Evolutionary conservation across 2,329 filamentous ascomycete species (phyloP), one percentile per base, ranked within the genome.

Genomic region (Arthrobotrys pseudoclavata): DNA sequence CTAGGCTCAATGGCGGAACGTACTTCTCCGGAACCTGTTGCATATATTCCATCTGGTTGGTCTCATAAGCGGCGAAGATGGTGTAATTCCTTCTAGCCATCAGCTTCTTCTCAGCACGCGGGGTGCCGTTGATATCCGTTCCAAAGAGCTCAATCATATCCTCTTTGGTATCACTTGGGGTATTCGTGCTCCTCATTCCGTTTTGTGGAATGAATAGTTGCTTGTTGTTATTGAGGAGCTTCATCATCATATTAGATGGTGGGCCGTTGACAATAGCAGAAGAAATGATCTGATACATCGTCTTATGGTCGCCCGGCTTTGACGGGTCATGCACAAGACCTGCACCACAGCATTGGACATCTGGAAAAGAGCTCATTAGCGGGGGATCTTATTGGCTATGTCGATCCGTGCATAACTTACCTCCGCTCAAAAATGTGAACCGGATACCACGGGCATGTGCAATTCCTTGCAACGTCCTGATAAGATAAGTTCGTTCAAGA

Each of bases 81-180:
- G 95, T 90, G 82, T 98, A 99, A 83, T 97, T 98, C 74, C 96
- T 87, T 48, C 95, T 87, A 0, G 91, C 93, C 94, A 99, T 99
- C 63, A 99, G 88, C 82, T 95, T 92, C 85, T 94, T 94, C 82
- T 94, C 87, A 84, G 97, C 95, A 55, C 94, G 88, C 0, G 90
- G 87, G 40, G 89, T 86, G n/a, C 96, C 95, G 67, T 91, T 93
- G 15, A 96, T 93, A 81, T 99, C 96, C 6, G 91, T 92, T 82
- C 96, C 93, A 88, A 99, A 99, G 80, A 99, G 96, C 86, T 99
- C 96, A 92, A 99, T 97, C 96, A 99, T 99, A 85, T 99, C 96
- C 84, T 99, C 96, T 84, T 99, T 98, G 55, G 96, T 99, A 83
- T 99, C 96, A 1, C 91, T 91, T 0, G 91, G 90, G 80, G 89